Conservation (phyloP, 352 stramenopile genomes). For the Phytophthora melonis region DNA sequence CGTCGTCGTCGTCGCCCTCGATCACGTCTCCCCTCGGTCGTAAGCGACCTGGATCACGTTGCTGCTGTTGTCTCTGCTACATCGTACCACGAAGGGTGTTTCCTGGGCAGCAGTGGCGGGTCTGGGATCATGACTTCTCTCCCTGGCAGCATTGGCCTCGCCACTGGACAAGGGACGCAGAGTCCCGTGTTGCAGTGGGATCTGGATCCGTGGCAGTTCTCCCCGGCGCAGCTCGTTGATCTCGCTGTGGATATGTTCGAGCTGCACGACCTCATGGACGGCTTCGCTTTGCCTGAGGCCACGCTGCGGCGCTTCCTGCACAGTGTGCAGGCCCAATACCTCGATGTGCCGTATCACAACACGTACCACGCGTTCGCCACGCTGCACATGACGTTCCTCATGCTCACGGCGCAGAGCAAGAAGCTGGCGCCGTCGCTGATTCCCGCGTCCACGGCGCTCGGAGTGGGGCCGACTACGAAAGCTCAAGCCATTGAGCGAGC, state of each 20-base stretch:
- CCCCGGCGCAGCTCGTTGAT: constrained; percentile 71
- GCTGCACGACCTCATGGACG: constrained; percentile 67
- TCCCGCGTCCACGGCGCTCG: constrained; percentile 28
- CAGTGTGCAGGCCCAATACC: constrained; percentile 77
- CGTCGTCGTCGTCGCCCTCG: constrained; percentile 39
- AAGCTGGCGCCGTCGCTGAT: constrained; percentile 34
- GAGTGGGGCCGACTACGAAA: constrained; percentile 29
- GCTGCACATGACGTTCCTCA: constrained; percentile 83
- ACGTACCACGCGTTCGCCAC: constrained; percentile 87
- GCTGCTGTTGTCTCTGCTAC: constrained; percentile 47
- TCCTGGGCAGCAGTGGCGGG: constrained; percentile 35
- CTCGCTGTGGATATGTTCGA: constrained; percentile 80
- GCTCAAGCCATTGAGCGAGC: constrained; percentile 29
- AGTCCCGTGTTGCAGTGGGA: constrained; percentile 53
- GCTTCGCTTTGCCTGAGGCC: constrained; percentile 60
- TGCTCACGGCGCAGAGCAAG: constrained; percentile 67
- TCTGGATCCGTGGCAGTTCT: constrained; percentile 70
- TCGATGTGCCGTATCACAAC: constrained; percentile 89
- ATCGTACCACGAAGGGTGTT: constrained; percentile 50
- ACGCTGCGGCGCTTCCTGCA: constrained; percentile 78
- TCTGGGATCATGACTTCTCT: constrained; percentile 26
- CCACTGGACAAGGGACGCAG: constrained; percentile 17
- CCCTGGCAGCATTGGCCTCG: constrained; percentile 13
- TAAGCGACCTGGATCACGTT: constrained; percentile 46
- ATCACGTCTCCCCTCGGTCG: constrained; percentile 37